A percentile compares a stretch with the other conserved stretches of the same genome.
phyloP scores from a whole-genome alignment of 2,329 filamentous ascomycete species.

The Colletotrichum neosansevieriae region DNA sequence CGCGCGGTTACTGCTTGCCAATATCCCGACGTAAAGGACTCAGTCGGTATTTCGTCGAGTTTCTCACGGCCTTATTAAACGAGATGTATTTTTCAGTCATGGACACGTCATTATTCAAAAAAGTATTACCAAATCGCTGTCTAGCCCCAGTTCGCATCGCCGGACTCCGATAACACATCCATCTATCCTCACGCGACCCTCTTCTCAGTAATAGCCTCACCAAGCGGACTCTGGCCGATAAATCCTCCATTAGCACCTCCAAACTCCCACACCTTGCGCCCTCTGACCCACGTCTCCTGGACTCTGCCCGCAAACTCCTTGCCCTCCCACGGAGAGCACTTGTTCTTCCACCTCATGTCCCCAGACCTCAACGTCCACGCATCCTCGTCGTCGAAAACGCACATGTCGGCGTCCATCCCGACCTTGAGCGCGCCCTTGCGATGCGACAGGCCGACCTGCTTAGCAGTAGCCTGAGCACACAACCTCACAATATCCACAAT shows the following conservation, averaged over 20 bases:
- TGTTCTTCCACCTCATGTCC: constrained; percentile 95
- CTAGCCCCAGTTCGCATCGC: background rate
- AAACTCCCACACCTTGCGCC: constrained; percentile 78
- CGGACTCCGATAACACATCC: constrained; percentile 1
- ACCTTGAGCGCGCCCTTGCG: constrained; percentile 84
- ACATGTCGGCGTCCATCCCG: constrained; percentile 91
- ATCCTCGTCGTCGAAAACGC: constrained; percentile 88
- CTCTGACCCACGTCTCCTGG: constrained; percentile 86
- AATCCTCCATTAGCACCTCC: constrained; percentile 67
- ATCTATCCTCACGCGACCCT: constrained; percentile 52
- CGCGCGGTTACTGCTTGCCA: too few species aligned
- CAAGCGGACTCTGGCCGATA: constrained; percentile 60
- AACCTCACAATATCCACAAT: constrained; percentile 86
- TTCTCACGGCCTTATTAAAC: too few species aligned
- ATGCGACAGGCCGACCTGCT: constrained; percentile 86
- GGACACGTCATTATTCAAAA: background rate
- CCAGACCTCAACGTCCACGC: constrained; percentile 79
- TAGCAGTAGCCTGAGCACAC: constrained; percentile 87
- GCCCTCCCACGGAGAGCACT: constrained; percentile 90
- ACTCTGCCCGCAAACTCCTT: constrained; percentile 83
- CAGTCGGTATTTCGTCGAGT: too few species aligned
- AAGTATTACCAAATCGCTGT: background rate
- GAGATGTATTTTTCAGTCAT: too few species aligned
- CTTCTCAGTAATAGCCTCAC: constrained; percentile 71
- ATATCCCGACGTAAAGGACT: too few species aligned